Base-by-base conservation (phyloP, 495 filamentous ascomycete species). In the Penicillium egyptiacum region DNA sequence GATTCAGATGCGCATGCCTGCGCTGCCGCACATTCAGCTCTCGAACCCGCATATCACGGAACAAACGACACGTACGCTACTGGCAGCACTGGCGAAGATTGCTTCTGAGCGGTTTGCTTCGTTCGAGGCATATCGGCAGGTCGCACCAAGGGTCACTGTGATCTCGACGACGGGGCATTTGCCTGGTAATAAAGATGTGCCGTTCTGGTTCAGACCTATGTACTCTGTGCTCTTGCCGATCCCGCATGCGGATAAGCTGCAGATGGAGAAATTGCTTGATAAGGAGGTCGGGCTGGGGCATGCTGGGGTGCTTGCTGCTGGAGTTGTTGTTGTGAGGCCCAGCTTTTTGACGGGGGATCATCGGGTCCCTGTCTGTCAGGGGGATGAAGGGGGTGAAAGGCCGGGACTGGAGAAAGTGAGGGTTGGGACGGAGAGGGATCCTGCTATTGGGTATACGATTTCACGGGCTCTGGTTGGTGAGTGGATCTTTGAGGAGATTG, bases 401-500 rank as follows among this genome's bases (percentile, higher is more conserved):
- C 14, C 17, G 14, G 23, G 23, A 10, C 49, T 44, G 50, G 53
- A 40, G 26, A 58, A 57, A 25, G 55, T 79, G 19, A 64, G 63
- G 45, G 74, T 58, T 28, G 78, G 73, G 10, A 70, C 63, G 46
- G 76, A 66, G 58, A 56, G 53, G 47, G 51, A 51, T 33, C 71
- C 69, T 28, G 77, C 62, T 28, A 49, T 72, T 40, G 77, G 77
- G 22, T 80, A 79, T 68, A 67, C 61, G 11, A 68, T 80, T 45
- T 56, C 59, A 25, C 53, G 70, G 55, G 62, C 62, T 53, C 70
- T 75, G 66, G 67, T 77, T 54, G 77, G 77, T 3, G 48, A 57
- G 49, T 79, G 75, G 70, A 65, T 79, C 40, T 79, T 71, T 56
- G 60, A 68, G 58, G 72, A 77, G 56, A 55, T 75, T 51, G 57